Base-by-base conservation (phyloP, 2,329 filamentous ascomycete species). In the Arthrobotrys conoides region DNA sequence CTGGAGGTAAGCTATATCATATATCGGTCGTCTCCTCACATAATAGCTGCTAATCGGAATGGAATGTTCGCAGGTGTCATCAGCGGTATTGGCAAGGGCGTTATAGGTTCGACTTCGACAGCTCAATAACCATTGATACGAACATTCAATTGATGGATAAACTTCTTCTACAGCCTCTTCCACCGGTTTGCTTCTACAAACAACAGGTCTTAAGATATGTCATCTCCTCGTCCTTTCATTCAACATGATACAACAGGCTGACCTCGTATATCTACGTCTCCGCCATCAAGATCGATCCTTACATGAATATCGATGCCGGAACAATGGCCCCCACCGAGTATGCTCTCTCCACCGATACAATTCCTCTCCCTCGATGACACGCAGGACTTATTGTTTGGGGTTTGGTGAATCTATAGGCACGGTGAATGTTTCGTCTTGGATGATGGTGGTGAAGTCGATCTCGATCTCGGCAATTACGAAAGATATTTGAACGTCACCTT, bases 381-480 rank as follows among this genome's bases (percentile, higher is more conserved):
- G 38, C 9, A 20, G 48, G 63, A 24, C 71, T 78, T 71, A 76
- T 41, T 75, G 76, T 65, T 53, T 53, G 30, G 22, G 3, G 1
- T 53, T 53, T 30, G 3, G 33, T 6, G 20, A 44, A 24, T 24
- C 57, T 66, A 55, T 81, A 92, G 90, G 84, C 93, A 97, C 83
- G 94, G 94, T 81, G 94, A 97, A 86, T 91, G 92, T 81, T 97
- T 95, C 83, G 94, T 97, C 61, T 88, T 96, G 73, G 90, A 93
- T 82, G 93, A 96, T 83, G 93, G 93, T 80, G 92, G 92, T 81
- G 92, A 93, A 84, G 89, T 90, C 80, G 91, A 93, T 83, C 88
- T 93, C 75, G 91, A 93, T 83, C 87, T 93, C 38, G 91, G 91
- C 80, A 93, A 93, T 84, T 93, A 92, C 85, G 91, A 93, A 84